These are phyloP conservation scores for Discostella stelligera DNA, from an alignment of 352 stramenopile species.

Conservation along the genomic window DNA sequence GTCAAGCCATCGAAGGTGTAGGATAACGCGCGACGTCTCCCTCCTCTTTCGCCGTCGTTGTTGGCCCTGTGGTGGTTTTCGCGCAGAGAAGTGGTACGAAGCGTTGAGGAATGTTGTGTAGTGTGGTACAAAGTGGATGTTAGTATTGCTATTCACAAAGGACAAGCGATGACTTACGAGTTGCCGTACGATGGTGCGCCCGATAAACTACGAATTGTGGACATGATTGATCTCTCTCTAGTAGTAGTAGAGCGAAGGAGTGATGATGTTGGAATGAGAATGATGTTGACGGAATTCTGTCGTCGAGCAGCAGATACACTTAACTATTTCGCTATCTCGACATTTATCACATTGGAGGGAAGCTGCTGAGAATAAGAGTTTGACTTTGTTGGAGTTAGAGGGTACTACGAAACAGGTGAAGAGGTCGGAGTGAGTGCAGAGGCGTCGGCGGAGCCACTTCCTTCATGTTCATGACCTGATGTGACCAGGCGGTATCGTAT, in stretches of 20 bases:
- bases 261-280: too few species aligned
- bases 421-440: too few species aligned
- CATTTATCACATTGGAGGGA: neutral
- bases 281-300: too few species aligned
- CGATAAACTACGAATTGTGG: constrained; percentile 12
- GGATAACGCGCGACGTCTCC: constrained; percentile 1
- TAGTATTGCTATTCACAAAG: neutral
- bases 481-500: too few species aligned
- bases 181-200: constrained; percentile 4
- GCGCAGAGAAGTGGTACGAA: too few species aligned
- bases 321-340: too few species aligned
- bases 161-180: neutral
- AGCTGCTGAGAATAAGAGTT: neutral
- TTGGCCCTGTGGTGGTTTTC: neutral
- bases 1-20: neutral
- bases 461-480: too few species aligned
- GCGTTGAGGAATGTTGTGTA: too few species aligned
- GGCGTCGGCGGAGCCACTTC: too few species aligned
- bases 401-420: too few species aligned
- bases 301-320: too few species aligned
- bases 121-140: neutral
- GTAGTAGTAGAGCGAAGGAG: too few species aligned
- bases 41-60: neutral
- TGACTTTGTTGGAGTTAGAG: neutral
- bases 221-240: neutral